phyloP scores from a whole-genome alignment of 192 early-diverging fungal genomes.

The Backusella circina region DNA sequence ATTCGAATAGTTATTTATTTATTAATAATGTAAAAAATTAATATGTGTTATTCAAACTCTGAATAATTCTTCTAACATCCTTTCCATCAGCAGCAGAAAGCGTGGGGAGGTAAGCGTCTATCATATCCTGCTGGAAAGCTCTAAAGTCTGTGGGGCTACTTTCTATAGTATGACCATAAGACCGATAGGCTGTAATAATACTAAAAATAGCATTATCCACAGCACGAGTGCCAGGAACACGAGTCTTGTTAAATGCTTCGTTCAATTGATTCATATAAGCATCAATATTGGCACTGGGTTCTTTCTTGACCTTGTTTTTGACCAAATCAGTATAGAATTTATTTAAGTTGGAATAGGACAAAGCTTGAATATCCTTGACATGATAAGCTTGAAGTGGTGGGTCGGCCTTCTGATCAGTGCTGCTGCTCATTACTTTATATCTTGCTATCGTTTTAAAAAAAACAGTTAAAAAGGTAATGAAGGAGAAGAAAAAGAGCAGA shows the following conservation, averaged over 20 bases:
- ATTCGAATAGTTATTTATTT: too few species aligned
- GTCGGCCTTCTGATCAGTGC: not conserved
- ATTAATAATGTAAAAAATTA: not conserved
- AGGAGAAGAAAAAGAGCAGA: too few species aligned
- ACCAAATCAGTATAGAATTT: not conserved
- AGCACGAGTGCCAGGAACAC: not conserved
- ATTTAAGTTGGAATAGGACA: not conserved
- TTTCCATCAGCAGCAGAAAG: not conserved
- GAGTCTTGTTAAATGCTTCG: not conserved
- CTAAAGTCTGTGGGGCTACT: not conserved
- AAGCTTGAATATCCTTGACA: not conserved
- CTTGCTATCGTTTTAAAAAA: too few species aligned
- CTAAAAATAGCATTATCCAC: not conserved
- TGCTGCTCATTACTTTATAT: too few species aligned
- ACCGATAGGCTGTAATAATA: not conserved
- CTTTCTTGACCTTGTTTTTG: not conserved
- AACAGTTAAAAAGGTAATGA: too few species aligned
- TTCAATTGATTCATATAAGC: not conserved
- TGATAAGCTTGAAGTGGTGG: not conserved
- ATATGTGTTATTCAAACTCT: not conserved
- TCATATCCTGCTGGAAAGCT: not conserved
- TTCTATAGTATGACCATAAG: not conserved
- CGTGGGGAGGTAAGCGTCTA: not conserved
- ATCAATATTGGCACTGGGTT: not conserved
- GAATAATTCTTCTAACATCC: not conserved